Conservation (phyloP, 163 green algal species). For the Chloromonas sp. region DNA sequence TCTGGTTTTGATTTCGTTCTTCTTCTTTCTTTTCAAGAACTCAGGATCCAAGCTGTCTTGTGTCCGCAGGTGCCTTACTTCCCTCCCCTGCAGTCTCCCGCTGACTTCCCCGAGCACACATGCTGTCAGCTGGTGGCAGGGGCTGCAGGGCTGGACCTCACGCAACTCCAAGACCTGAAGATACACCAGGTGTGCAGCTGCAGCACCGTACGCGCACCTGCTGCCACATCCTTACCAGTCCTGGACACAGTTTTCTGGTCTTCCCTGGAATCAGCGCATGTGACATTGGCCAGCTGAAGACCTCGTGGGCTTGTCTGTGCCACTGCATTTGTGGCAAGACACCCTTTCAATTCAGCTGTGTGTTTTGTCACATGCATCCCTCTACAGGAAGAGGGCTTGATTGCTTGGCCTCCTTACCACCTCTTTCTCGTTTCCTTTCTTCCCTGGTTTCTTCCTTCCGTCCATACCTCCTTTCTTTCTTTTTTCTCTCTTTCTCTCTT, state of each 20-base stretch:
- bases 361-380: neutral
- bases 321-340: too few relatives aligned
- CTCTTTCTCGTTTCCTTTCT: neutral
- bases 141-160: conserved; percentile 21
- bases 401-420: neutral
- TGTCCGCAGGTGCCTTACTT: conserved; percentile 74
- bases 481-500: neutral
- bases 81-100: conserved; percentile 65
- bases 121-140: conserved; percentile 50
- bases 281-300: neutral
- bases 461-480: neutral
- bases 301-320: too few relatives aligned
- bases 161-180: conserved; percentile 20
- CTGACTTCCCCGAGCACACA: conserved; percentile 48
- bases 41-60: neutral
- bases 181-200: conserved; percentile 7
- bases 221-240: neutral
- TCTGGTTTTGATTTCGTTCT: neutral
- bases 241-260: neutral
- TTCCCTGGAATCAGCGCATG: neutral
- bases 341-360: too few relatives aligned
- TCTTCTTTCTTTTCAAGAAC: neutral
- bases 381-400: neutral
- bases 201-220: neutral
- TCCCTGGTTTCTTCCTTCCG: neutral